These are phyloP conservation scores for Peronospora farinosa DNA, from an alignment of 352 stramenopile species.

Conservation along the genomic window DNA sequence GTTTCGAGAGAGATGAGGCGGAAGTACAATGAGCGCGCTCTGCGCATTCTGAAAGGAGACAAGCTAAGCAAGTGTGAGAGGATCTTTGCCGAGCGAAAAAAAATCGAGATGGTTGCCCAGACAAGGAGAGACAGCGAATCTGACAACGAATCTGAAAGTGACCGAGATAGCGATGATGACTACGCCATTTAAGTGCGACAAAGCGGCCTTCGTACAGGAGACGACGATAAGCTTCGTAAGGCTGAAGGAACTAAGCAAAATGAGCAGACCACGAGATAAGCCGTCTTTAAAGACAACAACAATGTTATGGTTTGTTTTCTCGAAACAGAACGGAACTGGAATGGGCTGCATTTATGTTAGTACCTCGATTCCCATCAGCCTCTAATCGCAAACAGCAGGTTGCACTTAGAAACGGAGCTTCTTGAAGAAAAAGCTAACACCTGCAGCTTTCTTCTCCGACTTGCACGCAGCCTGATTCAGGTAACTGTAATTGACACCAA, in stretches of 20 bases:
- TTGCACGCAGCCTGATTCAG: constrained; percentile 94
- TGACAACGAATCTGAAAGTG: constrained; percentile 29
- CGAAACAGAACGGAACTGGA: constrained; percentile 57
- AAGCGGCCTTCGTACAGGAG: constrained; percentile 7
- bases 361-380: constrained; percentile 39
- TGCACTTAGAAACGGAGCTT: constrained; percentile 98
- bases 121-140: constrained; percentile 36
- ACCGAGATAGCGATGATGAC: constrained; percentile 12
- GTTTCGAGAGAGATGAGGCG: constrained; percentile 46
- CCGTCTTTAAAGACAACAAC: constrained; percentile 7
- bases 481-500: constrained; percentile 34
- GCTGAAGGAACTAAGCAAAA: background rate
- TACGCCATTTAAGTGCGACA: constrained; percentile 23
- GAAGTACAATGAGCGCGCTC: constrained; percentile 30
- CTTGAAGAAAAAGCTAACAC: constrained; percentile 98
- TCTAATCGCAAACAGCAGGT: constrained; percentile 37
- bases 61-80: constrained; percentile 31
- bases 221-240: constrained; percentile 5
- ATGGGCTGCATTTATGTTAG: constrained; percentile 57
- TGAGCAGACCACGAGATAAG: too few species aligned
- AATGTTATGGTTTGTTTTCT: constrained; percentile 26
- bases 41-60: constrained; percentile 13
- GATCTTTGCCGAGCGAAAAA: constrained; percentile 35
- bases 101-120: constrained; percentile 28
- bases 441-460: constrained; percentile 97